Percentiles rank a stretch among this genome's conserved stretches.
phyloP scores from a whole-genome alignment of 2,329 filamentous ascomycete species.

The Dactylellina cionopaga region DNA sequence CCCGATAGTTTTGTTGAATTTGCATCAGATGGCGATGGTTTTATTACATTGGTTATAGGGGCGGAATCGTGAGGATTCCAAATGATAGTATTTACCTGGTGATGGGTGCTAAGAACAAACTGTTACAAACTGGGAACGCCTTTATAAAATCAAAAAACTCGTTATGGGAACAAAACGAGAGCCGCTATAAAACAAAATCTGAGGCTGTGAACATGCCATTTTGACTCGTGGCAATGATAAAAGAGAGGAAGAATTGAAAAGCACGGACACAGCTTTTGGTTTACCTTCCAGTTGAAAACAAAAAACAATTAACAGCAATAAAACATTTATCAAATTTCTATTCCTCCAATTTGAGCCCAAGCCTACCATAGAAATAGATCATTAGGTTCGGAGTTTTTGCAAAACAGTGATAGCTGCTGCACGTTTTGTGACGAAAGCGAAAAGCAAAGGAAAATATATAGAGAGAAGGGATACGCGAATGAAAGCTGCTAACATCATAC shows the following conservation, averaged over 20 bases:
- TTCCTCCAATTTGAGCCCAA: background rate
- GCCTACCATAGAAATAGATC: background rate
- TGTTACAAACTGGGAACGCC: slow-evolving; percentile 27
- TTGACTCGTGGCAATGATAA: background rate
- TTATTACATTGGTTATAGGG: background rate
- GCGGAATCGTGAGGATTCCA: background rate
- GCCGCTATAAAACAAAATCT: background rate
- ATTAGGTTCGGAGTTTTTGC: background rate
- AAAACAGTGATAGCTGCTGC: background rate
- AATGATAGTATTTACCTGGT: background rate
- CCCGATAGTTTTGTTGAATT: too few relatives aligned
- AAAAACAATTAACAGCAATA: slow-evolving; percentile 2
- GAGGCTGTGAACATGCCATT: background rate
- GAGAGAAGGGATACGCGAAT: too few relatives aligned
- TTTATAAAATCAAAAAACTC: background rate
- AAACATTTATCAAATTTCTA: slow-evolving; percentile 22
- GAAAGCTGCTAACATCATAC: too few relatives aligned
- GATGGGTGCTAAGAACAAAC: slow-evolving; percentile 1
- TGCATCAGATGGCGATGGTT: too few relatives aligned
- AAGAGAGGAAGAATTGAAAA: slow-evolving; percentile 4
- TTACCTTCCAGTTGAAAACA: slow-evolving; percentile 6
- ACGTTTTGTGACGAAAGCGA: background rate
- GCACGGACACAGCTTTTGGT: slow-evolving; percentile 15
- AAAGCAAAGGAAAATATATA: background rate
- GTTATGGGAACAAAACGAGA: slow-evolving; percentile 11